Evolutionary conservation across 2,329 filamentous ascomycete genomes (phyloP).

Genomic region (Aureobasidium namibiae): DNA sequence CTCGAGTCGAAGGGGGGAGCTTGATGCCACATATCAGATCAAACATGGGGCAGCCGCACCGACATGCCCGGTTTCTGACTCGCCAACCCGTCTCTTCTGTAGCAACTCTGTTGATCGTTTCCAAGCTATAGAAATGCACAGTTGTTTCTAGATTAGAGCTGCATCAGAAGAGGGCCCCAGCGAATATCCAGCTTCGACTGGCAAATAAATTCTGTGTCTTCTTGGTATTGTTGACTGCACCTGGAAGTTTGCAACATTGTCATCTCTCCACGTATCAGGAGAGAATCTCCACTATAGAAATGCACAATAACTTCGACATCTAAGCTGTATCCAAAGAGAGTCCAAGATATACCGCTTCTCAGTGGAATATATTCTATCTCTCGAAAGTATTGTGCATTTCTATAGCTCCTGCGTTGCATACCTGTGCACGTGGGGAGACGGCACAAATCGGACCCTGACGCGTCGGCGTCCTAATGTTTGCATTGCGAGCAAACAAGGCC

Average conservation of each 20-base stretch:
- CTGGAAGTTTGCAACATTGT: no score
- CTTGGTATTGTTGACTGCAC: no score
- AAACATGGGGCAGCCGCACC: background rate
- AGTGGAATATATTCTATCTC: background rate
- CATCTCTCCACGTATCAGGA: no score
- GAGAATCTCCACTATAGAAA: no score
- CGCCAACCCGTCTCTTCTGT: background rate
- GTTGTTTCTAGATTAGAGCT: background rate
- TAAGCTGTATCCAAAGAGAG: background rate
- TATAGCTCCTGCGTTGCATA: background rate
- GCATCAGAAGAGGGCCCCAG: no score
- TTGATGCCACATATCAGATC: constrained; percentile 5
- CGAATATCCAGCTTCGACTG: no score
- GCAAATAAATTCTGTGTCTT: no score
- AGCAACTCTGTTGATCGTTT: background rate
- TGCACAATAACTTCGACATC: no score
- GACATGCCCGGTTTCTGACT: background rate
- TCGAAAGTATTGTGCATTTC: background rate
- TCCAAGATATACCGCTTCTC: background rate
- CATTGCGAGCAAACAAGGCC: background rate
- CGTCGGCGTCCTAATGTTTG: background rate
- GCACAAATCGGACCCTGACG: background rate
- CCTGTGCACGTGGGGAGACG: no score
- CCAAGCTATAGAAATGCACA: background rate
- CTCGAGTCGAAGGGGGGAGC: background rate